Evolutionary conservation across 495 filamentous ascomycete species (phyloP).

Genomic region (Penicillium pancosmium): DNA sequence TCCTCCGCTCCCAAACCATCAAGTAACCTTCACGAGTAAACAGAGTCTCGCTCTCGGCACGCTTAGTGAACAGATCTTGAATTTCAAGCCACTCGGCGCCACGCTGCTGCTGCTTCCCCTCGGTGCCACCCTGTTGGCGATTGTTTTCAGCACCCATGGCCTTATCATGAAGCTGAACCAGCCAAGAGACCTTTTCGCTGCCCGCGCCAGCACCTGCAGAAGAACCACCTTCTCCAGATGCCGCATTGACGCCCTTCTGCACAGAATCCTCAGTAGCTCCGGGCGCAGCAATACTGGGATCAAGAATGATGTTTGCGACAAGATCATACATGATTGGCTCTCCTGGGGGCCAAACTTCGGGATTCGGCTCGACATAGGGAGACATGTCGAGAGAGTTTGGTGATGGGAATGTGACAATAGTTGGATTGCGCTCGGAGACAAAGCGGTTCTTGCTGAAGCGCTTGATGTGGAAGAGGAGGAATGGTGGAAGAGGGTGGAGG

Average conservation of each 20-base stretch:
- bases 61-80: constrained; percentile 92
- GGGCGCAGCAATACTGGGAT: constrained; percentile 74
- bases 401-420: constrained; percentile 93
- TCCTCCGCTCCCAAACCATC: constrained; percentile 94
- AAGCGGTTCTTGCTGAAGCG: constrained; percentile 96
- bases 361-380: constrained; percentile 83
- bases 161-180: constrained; percentile 61
- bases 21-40: constrained; percentile 92
- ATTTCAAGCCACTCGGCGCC: constrained; percentile 84
- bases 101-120: constrained; percentile 30
- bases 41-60: constrained; percentile 80
- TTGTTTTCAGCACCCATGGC: constrained; percentile 45
- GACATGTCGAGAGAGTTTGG: constrained; percentile 78
- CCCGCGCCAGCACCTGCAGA: constrained; percentile 46
- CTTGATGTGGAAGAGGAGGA: constrained; percentile 93
- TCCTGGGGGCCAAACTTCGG: constrained; percentile 59
- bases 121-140: constrained; percentile 34
- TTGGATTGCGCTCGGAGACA: constrained; percentile 92
- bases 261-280: constrained; percentile 74
- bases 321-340: constrained; percentile 96
- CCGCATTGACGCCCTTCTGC: constrained; percentile 79
- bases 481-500: constrained; percentile 89
- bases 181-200: constrained; percentile 56
- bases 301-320: constrained; percentile 86
- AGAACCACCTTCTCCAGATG: constrained; percentile 58